Percentiles rank a stretch among this genome's conserved stretches.
These are phyloP conservation scores for Sisymbrium irio DNA, from an alignment of 345 rosid genomes.

Conservation along the genomic window DNA sequence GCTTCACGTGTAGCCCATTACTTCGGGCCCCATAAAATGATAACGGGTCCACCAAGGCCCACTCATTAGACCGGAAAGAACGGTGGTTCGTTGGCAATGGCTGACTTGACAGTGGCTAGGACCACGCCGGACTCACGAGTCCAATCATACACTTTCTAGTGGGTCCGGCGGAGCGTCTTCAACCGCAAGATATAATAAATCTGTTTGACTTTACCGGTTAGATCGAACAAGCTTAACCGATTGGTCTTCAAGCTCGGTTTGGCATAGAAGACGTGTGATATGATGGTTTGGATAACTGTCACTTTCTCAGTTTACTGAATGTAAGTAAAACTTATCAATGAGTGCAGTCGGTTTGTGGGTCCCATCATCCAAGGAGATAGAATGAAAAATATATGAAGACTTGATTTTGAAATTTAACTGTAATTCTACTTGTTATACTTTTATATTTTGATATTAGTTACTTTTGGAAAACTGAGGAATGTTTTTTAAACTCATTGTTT, in stretches of 20 bases:
- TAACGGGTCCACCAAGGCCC: conserved; percentile 10
- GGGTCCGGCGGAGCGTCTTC: conserved; percentile 35
- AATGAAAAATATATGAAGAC: neutral
- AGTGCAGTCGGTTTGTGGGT: conserved; percentile 25
- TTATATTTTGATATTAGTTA: too few species aligned
- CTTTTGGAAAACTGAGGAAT: too few species aligned
- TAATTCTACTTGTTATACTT: too few species aligned
- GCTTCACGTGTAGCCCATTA: conserved; percentile 32
- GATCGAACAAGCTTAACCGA: conserved; percentile 17
- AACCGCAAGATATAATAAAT: conserved; percentile 16
- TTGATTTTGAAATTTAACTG: neutral
- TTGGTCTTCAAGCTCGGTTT: neutral
- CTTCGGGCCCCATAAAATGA: conserved; percentile 16
- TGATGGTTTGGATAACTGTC: conserved; percentile 16
- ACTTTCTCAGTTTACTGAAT: conserved; percentile 22
- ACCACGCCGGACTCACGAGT: conserved; percentile 35
- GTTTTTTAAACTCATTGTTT: too few species aligned
- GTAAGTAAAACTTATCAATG: conserved; percentile 9
- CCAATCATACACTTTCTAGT: conserved; percentile 26
- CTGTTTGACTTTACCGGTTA: conserved; percentile 20
- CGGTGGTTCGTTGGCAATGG: conserved; percentile 33
- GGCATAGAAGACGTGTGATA: conserved; percentile 21
- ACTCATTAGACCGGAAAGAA: conserved; percentile 19
- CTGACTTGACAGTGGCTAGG: conserved; percentile 38
- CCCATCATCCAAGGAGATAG: neutral